phyloP scores from a whole-genome alignment of 2,329 filamentous ascomycete species.

The Tolypocladium tundrense region DNA sequence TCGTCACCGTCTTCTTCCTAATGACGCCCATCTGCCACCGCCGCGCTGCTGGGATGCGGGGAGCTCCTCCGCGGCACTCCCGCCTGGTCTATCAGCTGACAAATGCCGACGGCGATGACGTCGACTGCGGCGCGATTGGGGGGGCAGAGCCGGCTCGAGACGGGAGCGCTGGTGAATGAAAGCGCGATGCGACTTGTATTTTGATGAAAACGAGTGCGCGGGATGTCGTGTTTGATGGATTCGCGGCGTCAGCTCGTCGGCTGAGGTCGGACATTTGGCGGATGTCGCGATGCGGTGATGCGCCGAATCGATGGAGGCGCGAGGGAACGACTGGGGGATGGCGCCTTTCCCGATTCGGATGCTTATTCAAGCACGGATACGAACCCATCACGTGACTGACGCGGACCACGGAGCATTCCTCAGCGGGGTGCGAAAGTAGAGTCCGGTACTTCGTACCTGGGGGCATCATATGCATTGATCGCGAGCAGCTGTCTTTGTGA shows the following conservation, averaged over 20 bases:
- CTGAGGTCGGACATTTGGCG: constrained; percentile 8
- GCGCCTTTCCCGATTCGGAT: not conserved
- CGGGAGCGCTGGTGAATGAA: constrained; percentile 8
- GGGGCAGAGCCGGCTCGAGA: constrained; percentile 3
- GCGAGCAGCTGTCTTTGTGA: no score
- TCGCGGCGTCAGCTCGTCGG: constrained; percentile 1
- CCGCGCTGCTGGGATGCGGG: constrained; percentile 4
- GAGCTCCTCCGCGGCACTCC: constrained; percentile 4
- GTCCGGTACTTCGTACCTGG: no score
- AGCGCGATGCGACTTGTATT: constrained; percentile 12
- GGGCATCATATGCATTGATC: no score
- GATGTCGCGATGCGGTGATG: constrained; percentile 4
- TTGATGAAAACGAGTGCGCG: constrained; percentile 16
- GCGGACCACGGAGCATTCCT: not conserved
- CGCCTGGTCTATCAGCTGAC: not conserved
- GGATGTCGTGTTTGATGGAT: constrained; percentile 10
- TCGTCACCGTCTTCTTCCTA: constrained; percentile 83
- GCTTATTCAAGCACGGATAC: not conserved
- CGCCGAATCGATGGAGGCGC: not conserved
- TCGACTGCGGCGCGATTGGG: constrained; percentile 5
- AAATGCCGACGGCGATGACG: constrained; percentile 6
- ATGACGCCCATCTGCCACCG: constrained; percentile 69
- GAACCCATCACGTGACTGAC: not conserved
- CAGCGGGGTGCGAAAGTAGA: no score
- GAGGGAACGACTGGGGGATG: not conserved